Conservation (phyloP, 345 rosid genomes). For the Euphorbia peplus region DNA sequence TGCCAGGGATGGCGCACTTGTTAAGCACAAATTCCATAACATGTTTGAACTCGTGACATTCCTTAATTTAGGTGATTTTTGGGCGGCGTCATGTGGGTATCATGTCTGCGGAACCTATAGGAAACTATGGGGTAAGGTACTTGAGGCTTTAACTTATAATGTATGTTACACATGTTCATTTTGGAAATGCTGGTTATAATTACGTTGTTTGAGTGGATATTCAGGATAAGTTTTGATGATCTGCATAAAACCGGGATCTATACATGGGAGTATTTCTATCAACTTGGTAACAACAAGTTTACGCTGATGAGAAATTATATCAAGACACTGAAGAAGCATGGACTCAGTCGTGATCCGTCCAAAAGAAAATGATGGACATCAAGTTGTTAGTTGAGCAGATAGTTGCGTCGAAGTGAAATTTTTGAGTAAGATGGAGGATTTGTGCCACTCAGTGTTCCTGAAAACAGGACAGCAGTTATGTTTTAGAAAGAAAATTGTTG, state of each 20-base stretch:
- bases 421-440: neutral
- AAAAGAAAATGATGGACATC: constrained; percentile 39
- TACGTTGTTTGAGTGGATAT: constrained; percentile 6
- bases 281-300: constrained; percentile 84
- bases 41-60: constrained; percentile 8
- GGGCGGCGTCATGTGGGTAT: constrained; percentile 91
- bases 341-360: constrained; percentile 81
- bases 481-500: neutral
- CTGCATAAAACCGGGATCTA: constrained; percentile 93
- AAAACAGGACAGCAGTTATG: neutral
- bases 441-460: neutral
- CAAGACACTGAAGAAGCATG: constrained; percentile 69
- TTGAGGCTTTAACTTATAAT: constrained; percentile 4
- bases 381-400: neutral
- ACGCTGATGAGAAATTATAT: constrained; percentile 71
- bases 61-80: constrained; percentile 62
- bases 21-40: neutral
- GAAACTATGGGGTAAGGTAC: constrained; percentile 97
- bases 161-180: neutral
- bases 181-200: too few species aligned
- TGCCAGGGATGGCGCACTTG: neutral
- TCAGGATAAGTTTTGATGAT: constrained; percentile 86
- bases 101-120: constrained; percentile 91
- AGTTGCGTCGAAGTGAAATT: neutral
- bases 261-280: constrained; percentile 81